Percentiles rank a stretch among this genome's conserved stretches.
Conservation (phyloP, 202 grass and related monocot genomes). For the Cymbopogon flexuosus region DNA sequence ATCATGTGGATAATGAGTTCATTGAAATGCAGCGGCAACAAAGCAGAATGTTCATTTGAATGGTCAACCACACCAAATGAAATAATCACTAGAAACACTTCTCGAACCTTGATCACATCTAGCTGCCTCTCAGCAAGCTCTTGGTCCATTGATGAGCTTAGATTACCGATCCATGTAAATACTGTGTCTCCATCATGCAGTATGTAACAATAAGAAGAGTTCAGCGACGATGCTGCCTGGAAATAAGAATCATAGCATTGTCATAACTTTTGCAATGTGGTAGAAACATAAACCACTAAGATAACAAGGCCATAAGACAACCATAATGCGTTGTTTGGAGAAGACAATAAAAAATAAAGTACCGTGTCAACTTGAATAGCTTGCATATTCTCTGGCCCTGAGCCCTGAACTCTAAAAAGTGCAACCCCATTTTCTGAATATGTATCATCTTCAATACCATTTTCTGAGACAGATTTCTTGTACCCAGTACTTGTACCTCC, state of each 20-base stretch:
- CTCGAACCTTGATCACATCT: slow-evolving; percentile 84
- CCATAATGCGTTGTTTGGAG: neutral
- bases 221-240: slow-evolving; percentile 77
- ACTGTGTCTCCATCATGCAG: slow-evolving; percentile 75
- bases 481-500: slow-evolving; percentile 84
- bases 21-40: neutral
- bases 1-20: slow-evolving; percentile 2
- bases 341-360: slow-evolving; percentile 35
- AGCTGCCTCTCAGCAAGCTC: slow-evolving; percentile 90
- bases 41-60: slow-evolving; percentile 2
- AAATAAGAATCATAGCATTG: slow-evolving; percentile 34
- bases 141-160: slow-evolving; percentile 84
- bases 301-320: slow-evolving; percentile 17
- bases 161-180: slow-evolving; percentile 90
- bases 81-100: slow-evolving; percentile 25
- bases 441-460: slow-evolving; percentile 52
- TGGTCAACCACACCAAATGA: neutral
- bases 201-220: slow-evolving; percentile 96
- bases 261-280: slow-evolving; percentile 1
- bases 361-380: slow-evolving; percentile 98
- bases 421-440: slow-evolving; percentile 86
- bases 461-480: slow-evolving; percentile 72
- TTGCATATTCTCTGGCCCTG: slow-evolving; percentile 99
- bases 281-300: slow-evolving; percentile 8
- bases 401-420: slow-evolving; percentile 93